Conservation (phyloP, 768 basidiomycete species). For the Lepiota brunneoincarnata region DNA sequence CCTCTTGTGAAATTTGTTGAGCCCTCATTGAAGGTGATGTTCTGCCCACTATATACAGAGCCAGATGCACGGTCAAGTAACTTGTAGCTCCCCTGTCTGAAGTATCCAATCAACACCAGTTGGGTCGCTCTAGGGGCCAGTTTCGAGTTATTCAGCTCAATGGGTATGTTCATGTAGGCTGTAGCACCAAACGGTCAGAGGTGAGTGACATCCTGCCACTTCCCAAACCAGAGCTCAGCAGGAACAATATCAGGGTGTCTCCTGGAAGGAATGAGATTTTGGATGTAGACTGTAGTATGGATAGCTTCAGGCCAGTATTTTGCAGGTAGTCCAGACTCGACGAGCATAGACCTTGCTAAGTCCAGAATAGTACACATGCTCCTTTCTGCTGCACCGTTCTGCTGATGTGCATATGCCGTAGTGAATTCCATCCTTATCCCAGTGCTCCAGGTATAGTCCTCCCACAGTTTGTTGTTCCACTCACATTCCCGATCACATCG, state of each 20-base stretch:
- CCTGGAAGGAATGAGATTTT: constrained; percentile 21
- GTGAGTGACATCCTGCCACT: constrained; percentile 19
- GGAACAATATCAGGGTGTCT: constrained; percentile 17
- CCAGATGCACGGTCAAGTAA: constrained; percentile 10
- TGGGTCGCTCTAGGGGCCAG: constrained; percentile 16
- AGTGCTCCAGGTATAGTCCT: too few relatives aligned
- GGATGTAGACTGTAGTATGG: too few relatives aligned
- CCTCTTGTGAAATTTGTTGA: constrained; percentile 13
- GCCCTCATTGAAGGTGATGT: constrained; percentile 24
- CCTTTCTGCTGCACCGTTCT: too few relatives aligned
- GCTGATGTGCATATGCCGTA: constrained; percentile 1
- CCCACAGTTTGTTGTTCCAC: too few relatives aligned
- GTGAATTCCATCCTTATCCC: too few relatives aligned
- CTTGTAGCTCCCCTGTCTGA: constrained; percentile 14
- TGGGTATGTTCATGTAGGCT: constrained; percentile 22
- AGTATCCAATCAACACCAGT: constrained; percentile 18
- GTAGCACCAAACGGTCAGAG: constrained; percentile 24
- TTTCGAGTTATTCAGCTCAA: constrained; percentile 19
- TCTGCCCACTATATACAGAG: constrained; percentile 10
- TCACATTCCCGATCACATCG: too few relatives aligned
- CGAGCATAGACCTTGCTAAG: too few relatives aligned
- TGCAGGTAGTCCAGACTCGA: too few relatives aligned
- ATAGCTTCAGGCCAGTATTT: too few relatives aligned
- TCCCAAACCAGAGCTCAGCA: constrained; percentile 14
- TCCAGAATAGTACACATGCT: too few relatives aligned